Evolutionary conservation across 345 rosid genomes (phyloP), one percentile per base, ranked within the genome.

Genomic region (Aegle marmelos): DNA sequence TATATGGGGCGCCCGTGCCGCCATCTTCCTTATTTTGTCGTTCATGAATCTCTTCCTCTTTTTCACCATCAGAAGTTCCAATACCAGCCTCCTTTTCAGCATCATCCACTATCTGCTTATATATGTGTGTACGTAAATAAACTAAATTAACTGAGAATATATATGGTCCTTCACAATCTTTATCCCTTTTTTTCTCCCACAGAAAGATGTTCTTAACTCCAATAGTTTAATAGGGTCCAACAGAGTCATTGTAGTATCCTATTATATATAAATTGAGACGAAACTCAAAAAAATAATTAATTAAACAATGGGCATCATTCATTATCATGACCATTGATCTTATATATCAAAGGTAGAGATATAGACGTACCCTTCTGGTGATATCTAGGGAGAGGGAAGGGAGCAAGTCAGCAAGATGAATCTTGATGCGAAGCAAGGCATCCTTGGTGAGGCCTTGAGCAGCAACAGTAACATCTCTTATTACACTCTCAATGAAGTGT

Each of bases 361-460:
- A 41, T 41, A 41, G 48, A 50, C 16, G 21, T 36, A 86, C 89
- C 86, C 85, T 78, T 60, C 63, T 82, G 37, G 89, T 81, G 72
- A 85, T 17, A 41, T 80, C 63, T 24, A 88, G 89, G 24, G 89
- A 87, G 70, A 86, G 59, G 27, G 87, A 81, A 0, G 90, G 88
- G 19, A 87, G 66, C 62, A 84, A 60, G 64, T 61, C 85, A 27
- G 83, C 79, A 31, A 87, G 88, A 66, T 79, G 81, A 21, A 82
- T 83, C 83, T 83, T 87, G 80, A 87, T 84, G 62, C 87, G 79
- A 57, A 80, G 78, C 73, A 89, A 70, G 50, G 89, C 89, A 68
- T 87, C 88, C 79, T 79, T 87, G 63, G 90, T 84, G 56, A 89
- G 76, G 27, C 86, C 87, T 33, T 87, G 90, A 72, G 88, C 88